A percentile compares a stretch with the other conserved stretches of the same genome.
These are phyloP conservation scores for Microbotryum saponariae DNA, from an alignment of 1,284 basidiomycete genomes.

Conservation along the genomic window DNA sequence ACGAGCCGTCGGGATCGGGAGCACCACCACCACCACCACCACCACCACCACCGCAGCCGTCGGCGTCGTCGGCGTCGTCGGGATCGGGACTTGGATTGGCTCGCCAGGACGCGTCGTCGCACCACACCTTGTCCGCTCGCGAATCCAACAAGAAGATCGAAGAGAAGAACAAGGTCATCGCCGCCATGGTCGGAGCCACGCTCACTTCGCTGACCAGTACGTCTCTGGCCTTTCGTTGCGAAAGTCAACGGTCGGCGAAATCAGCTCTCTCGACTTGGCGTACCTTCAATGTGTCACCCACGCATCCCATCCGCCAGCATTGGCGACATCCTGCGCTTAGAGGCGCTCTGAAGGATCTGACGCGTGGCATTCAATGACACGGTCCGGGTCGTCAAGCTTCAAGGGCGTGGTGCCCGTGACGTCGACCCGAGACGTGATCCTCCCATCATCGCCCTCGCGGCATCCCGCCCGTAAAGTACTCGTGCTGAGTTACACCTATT, in stretches of 20 bases:
- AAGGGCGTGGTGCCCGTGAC: too few species aligned
- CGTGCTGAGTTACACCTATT: too few species aligned
- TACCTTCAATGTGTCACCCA: background rate
- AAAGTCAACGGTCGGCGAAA: background rate
- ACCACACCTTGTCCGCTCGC: background rate
- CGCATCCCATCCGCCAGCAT: background rate
- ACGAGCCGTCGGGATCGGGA: background rate
- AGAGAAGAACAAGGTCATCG: conserved; percentile 32
- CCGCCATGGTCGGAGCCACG: conserved; percentile 32
- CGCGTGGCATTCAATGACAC: too few species aligned
- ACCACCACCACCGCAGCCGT: background rate
- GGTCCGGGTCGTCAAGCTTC: too few species aligned
- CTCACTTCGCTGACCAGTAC: conserved; percentile 34
- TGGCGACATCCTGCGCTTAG: too few species aligned
- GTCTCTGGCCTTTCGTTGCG: background rate
- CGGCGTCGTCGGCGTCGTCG: conserved; percentile 1
- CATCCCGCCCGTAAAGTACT: too few species aligned
- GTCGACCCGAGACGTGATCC: too few species aligned
- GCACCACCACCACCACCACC: background rate
- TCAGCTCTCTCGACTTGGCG: background rate
- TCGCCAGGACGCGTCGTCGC: background rate
- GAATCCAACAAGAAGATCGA: conserved; percentile 2
- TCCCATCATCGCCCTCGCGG: background rate
- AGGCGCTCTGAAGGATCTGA: too few species aligned
- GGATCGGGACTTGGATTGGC: background rate